Evolutionary conservation across 441 rosid genomes (phyloP), one percentile per base, ranked within the genome.

Genomic region (Arabidopsis hybrid): DNA sequence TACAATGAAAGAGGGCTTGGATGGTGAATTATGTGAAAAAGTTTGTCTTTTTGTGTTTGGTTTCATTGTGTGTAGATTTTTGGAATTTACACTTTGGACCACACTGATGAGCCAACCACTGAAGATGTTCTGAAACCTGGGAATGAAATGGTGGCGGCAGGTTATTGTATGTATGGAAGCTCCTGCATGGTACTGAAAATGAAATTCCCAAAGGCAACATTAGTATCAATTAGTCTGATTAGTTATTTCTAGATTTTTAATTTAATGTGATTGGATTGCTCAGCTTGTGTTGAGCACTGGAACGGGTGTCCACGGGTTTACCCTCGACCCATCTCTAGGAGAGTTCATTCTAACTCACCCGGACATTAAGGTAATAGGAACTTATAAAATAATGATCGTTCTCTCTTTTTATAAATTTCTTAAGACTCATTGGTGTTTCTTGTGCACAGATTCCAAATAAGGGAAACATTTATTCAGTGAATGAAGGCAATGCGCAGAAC

Each of bases 111-210:
- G 68, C 96, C 98, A 62, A 84, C 91, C 40, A 76, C 94, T 60
- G 88, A 85, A 62, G 97, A 91, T 77, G 98, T 91, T 35, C 81
- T 95, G 82, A 91, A 89, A 85, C 95, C 98, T 34, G 99, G 98
- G 65, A 85, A 80, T 75, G 83, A 92, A 50, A 88, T 95, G 93
- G 61, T 92, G 12, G 99, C 99, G 8, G 99, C 99, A 67, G 99
- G 99, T 72, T 95, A 92, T 73, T 95, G 99, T 89, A 91, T 95
- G 98, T 95, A 95, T 60, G 99, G 98, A 79, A 95, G 99, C 83
- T 95, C 97, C 46, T 92, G 99, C 89, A 91, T 84, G 93, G 99
- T 95, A 95, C 17, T 69, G 55, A 7, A 26, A 56, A 42, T 42
- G 29, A 42, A 40, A 45, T 18, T 32, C 40, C 43, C 50, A 3